A percentile compares a stretch with the other conserved stretches of the same genome.
Evolutionary conservation across 1,139 yeast genomes (phyloP).

Genomic region (Casaregolazyma suthepensis): DNA sequence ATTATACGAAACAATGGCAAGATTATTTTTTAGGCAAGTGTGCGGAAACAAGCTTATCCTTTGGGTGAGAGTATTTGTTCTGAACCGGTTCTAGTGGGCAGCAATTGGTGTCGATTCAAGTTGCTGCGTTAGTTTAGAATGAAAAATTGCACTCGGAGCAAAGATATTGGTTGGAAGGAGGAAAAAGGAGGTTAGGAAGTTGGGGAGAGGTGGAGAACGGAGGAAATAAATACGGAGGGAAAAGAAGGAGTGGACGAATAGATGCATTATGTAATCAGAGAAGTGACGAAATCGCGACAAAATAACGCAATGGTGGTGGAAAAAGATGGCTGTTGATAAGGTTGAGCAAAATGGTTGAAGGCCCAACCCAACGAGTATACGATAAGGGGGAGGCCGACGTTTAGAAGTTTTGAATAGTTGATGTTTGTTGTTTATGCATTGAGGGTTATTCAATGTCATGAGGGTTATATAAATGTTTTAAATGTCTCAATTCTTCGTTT

Average conservation of each 20-base stretch:
- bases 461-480: too few species aligned
- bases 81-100: background rate
- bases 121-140: background rate
- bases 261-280: too few species aligned
- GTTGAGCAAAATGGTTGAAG: too few species aligned
- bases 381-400: too few species aligned
- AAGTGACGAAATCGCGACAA: too few species aligned
- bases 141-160: conserved; percentile 1
- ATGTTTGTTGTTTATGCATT: too few species aligned
- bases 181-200: background rate
- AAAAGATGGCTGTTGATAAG: too few species aligned
- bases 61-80: background rate
- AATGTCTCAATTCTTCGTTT: too few species aligned
- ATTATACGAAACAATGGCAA: background rate
- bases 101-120: background rate
- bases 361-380: too few species aligned
- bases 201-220: background rate
- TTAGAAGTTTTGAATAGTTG: too few species aligned
- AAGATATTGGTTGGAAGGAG: conserved; percentile 1
- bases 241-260: background rate
- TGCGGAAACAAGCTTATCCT: background rate
- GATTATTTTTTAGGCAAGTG: background rate
- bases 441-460: too few species aligned
- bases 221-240: background rate
- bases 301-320: too few species aligned